A percentile compares a stretch with the other conserved stretches of the same genome.
Evolutionary conservation across 2,329 filamentous ascomycete species (phyloP).

Genomic region (Alternaria longipes): DNA sequence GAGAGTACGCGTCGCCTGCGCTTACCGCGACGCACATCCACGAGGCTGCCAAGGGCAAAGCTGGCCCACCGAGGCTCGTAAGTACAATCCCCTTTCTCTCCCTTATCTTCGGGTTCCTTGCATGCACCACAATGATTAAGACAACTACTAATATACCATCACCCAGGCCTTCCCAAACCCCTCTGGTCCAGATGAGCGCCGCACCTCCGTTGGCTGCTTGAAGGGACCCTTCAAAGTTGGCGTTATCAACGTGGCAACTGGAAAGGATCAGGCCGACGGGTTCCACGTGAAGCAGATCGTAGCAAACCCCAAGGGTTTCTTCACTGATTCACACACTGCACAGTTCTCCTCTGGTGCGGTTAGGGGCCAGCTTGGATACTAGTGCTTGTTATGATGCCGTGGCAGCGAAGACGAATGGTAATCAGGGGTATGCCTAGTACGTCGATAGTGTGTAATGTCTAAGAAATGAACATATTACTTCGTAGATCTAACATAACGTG

Average conservation of each 20-base stretch:
- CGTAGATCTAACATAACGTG: neutral
- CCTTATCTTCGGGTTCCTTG: neutral
- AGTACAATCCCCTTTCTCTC: constrained; percentile 23
- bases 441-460: neutral
- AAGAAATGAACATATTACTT: neutral
- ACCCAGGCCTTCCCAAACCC: constrained; percentile 35
- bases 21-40: constrained; percentile 66
- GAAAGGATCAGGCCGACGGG: constrained; percentile 56
- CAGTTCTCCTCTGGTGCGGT: constrained; percentile 61
- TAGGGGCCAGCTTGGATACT: constrained; percentile 55
- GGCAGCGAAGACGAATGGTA: neutral
- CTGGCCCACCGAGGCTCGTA: constrained; percentile 62
- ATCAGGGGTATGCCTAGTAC: neutral
- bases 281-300: constrained; percentile 64
- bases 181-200: constrained; percentile 49
- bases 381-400: neutral
- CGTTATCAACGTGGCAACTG: constrained; percentile 44
- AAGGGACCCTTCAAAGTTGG: constrained; percentile 41
- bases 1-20: constrained; percentile 62
- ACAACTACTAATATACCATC: neutral
- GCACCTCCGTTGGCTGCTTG: constrained; percentile 37
- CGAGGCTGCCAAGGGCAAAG: constrained; percentile 56
- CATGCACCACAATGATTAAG: no score
- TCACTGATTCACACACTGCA: constrained; percentile 63
- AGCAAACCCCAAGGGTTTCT: constrained; percentile 61